Percentiles rank a stretch among this genome's conserved stretches.
Evolutionary conservation across 164 flowering plant genomes (phyloP).

Genomic region (Liquidambar formosana): DNA sequence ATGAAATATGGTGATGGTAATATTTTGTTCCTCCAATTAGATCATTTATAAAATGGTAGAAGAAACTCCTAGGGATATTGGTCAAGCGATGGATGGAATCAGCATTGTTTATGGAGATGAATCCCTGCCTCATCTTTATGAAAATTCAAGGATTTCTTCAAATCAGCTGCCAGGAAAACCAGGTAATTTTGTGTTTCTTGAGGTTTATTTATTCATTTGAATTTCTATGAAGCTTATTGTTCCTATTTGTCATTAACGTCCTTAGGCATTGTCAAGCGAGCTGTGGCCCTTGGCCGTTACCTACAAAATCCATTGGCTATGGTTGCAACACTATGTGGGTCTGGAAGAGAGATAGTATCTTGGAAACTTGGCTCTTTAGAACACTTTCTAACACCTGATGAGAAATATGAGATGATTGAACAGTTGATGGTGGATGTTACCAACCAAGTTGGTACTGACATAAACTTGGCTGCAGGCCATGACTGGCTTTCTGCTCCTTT

Average conservation of each 20-base stretch:
- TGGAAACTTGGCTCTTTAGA: slow-evolving; percentile 80
- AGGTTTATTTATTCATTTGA: no score
- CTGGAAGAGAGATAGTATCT: slow-evolving; percentile 82
- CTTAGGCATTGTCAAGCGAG: slow-evolving; percentile 90
- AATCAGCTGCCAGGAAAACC: slow-evolving; percentile 83
- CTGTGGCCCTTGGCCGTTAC: slow-evolving; percentile 96
- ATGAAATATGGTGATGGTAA: not conserved
- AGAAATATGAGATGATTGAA: slow-evolving; percentile 87
- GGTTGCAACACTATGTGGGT: slow-evolving; percentile 96
- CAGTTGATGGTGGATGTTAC: slow-evolving; percentile 94
- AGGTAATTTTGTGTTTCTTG: slow-evolving; percentile 36
- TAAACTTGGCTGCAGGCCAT: slow-evolving; percentile 85
- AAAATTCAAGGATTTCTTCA: slow-evolving; percentile 78
- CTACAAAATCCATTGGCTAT: slow-evolving; percentile 96
- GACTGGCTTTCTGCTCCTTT: slow-evolving; percentile 94
- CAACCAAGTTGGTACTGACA: slow-evolving; percentile 91
- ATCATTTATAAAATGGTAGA: slow-evolving; percentile 87
- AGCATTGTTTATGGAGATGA: slow-evolving; percentile 91
- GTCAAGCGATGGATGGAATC: slow-evolving; percentile 75
- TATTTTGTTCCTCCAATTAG: slow-evolving; percentile 32
- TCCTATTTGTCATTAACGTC: slow-evolving; percentile 6
- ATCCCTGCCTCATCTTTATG: slow-evolving; percentile 85
- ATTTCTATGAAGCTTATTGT: no score
- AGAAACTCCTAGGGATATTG: slow-evolving; percentile 82
- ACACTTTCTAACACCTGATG: slow-evolving; percentile 81